phyloP scores from a whole-genome alignment of 73 alveolate species.

The Breviolum minutum region DNA sequence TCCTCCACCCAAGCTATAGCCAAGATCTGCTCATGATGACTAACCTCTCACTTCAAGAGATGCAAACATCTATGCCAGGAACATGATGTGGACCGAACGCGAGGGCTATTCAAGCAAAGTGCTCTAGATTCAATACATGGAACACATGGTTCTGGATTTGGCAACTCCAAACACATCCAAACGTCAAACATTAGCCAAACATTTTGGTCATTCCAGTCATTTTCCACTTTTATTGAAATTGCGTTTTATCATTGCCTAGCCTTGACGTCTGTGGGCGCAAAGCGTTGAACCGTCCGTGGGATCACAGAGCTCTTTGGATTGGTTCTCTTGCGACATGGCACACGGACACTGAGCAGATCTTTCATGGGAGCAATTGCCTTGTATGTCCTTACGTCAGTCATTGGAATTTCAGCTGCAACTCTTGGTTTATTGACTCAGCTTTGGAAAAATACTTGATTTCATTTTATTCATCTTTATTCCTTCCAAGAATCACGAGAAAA shows the following conservation, averaged over 20 bases:
- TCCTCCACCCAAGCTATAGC: constrained; percentile 52
- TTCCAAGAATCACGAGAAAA: constrained; percentile 65
- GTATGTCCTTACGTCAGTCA: constrained; percentile 41
- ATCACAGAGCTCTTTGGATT: constrained; percentile 8
- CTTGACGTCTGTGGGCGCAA: constrained; percentile 62
- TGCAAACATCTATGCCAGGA: not conserved
- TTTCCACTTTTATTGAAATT: not conserved
- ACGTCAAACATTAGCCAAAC: not conserved
- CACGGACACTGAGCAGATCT: constrained; percentile 11
- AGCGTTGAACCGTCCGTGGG: constrained; percentile 14
- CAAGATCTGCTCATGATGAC: constrained; percentile 67
- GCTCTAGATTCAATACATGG: not conserved
- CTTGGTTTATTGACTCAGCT: not conserved
- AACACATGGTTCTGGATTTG: not conserved
- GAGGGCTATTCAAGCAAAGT: too few species aligned
- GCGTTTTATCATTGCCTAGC: not conserved
- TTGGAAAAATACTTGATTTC: not conserved
- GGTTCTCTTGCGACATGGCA: constrained; percentile 37
- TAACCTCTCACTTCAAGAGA: not conserved
- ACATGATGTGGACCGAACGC: too few species aligned
- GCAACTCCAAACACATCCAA: not conserved
- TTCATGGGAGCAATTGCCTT: constrained; percentile 18
- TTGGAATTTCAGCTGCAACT: not conserved
- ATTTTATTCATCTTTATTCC: not conserved
- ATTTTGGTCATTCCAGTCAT: not conserved